Conservation (phyloP, 1,284 basidiomycete species). For the Amylostereum chailletii region DNA sequence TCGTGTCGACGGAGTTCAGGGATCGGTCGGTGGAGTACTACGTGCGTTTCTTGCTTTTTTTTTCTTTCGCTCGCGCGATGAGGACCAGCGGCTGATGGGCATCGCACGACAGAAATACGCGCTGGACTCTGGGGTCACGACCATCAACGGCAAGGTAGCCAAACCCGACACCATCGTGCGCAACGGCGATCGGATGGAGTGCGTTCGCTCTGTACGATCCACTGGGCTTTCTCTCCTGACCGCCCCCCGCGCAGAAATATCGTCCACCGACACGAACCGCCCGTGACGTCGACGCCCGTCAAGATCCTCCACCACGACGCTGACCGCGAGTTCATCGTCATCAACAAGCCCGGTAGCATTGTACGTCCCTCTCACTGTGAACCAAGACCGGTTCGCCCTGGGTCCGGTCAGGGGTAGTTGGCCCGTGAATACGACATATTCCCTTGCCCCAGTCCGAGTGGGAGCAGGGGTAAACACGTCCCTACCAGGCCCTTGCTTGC, state of each 20-base stretch:
- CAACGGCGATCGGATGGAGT: conserved; percentile 91
- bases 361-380: conserved; percentile 42
- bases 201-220: conserved; percentile 20
- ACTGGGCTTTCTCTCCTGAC: conserved; percentile 7
- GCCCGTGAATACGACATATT: too few species aligned
- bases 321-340: conserved; percentile 79
- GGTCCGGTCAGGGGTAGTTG: too few species aligned
- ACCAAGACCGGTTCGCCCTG: neutral
- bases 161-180: conserved; percentile 72
- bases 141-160: conserved; percentile 83
- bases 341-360: conserved; percentile 92
- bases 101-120: conserved; percentile 83
- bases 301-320: conserved; percentile 74
- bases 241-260: conserved; percentile 63
- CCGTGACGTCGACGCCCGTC: conserved; percentile 83
- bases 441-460: too few species aligned
- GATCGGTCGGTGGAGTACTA: conserved; percentile 91
- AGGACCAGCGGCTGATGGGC: too few species aligned
- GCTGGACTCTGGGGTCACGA: conserved; percentile 89
- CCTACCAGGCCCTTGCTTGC: too few species aligned
- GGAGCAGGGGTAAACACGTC: too few species aligned
- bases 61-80: too few species aligned
- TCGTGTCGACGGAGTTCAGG: conserved; percentile 84
- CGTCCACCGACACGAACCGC: conserved; percentile 94
- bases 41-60: conserved; percentile 44